Percentiles rank a stretch among this genome's conserved stretches.
These are phyloP conservation scores for Karstenula rhodostoma DNA, from an alignment of 2,329 filamentous ascomycete genomes.

Conservation along the genomic window DNA sequence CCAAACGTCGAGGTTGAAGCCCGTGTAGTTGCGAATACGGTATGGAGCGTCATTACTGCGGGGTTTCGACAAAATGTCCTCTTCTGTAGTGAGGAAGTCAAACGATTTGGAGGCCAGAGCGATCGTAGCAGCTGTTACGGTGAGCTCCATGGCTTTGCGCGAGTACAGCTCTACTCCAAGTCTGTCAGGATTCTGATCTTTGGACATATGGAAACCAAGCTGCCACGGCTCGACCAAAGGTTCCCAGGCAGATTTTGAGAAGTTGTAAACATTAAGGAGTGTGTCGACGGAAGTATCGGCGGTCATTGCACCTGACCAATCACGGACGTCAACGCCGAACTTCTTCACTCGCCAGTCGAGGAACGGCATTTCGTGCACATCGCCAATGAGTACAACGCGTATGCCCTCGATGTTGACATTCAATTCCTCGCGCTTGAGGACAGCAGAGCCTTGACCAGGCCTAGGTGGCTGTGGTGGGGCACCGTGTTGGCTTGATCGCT, in stretches of 20 bases:
- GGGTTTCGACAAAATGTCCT: conserved; percentile 93
- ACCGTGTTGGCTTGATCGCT: conserved; percentile 59
- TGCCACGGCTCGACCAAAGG: conserved; percentile 96
- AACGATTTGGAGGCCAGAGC: conserved; percentile 92
- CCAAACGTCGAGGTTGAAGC: conserved; percentile 87
- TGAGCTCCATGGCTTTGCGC: conserved; percentile 89
- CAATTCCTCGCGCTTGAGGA: conserved; percentile 78
- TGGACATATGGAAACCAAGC: conserved; percentile 87
- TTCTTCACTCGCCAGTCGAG: conserved; percentile 92
- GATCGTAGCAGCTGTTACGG: conserved; percentile 91
- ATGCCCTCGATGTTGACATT: conserved; percentile 87
- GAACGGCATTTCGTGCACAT: conserved; percentile 93
- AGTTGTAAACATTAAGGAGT: conserved; percentile 97
- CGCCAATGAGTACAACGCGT: conserved; percentile 91
- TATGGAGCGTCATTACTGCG: conserved; percentile 92
- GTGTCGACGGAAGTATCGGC: conserved; percentile 91
- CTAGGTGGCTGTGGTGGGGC: conserved; percentile 64
- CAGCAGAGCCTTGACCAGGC: conserved; percentile 55
- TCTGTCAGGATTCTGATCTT: conserved; percentile 75
- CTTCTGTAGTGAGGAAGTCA: conserved; percentile 84
- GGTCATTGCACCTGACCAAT: conserved; percentile 89
- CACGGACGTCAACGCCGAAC: conserved; percentile 82
- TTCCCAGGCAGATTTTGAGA: conserved; percentile 98
- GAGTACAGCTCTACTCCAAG: conserved; percentile 87
- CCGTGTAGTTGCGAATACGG: conserved; percentile 92